Evolutionary conservation across 345 rosid genomes (phyloP), one percentile per base, ranked within the genome.

Genomic region (Clausena lansium): DNA sequence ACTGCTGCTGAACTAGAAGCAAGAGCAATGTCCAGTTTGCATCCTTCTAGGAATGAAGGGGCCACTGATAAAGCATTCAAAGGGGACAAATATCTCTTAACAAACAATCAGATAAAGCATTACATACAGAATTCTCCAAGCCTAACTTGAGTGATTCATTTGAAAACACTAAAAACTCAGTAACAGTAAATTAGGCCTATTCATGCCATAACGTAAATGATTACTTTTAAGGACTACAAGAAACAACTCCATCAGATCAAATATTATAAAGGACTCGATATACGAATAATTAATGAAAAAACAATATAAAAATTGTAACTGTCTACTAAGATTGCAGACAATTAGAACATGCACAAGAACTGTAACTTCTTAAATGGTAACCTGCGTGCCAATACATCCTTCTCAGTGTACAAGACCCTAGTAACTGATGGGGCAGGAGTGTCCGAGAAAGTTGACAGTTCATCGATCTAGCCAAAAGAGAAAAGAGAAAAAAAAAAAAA

Each of bases 361-460:
- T 55, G 7, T 32, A 70, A 36, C 15, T 7, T 52, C 33, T 2
- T 41, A 9, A 4, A 41, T 0, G 19, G 57, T 79, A 70, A 94
- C 99, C 99, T 78, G 75, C 99, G 93, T 2, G 94, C 98, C 79
- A 80, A 82, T 27, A 95, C 91, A 81, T 95, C 99, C 80, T 89
- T 90, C 19, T 91, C 90, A 61, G 92, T 75, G 86, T 93, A 95
- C 33, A 95, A 89, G 74, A 95, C 78, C 87, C 98, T 87, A 1
- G 99, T 95, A 25, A 95, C 97, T 13, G 98, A 88, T 64, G 99
- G 97, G 54, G 94, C 88, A 75, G 96, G 93, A 45, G 97, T 67
- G 63, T 95, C 98, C 68, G 98, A 93, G 86, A 95, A 90, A 81
- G 80, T 78, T 9, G 99, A 89, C 5, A 93, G 92, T 81, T 91